Evolutionary conservation across 306 rosid genomes (phyloP).

Genomic region (Senna tora): DNA sequence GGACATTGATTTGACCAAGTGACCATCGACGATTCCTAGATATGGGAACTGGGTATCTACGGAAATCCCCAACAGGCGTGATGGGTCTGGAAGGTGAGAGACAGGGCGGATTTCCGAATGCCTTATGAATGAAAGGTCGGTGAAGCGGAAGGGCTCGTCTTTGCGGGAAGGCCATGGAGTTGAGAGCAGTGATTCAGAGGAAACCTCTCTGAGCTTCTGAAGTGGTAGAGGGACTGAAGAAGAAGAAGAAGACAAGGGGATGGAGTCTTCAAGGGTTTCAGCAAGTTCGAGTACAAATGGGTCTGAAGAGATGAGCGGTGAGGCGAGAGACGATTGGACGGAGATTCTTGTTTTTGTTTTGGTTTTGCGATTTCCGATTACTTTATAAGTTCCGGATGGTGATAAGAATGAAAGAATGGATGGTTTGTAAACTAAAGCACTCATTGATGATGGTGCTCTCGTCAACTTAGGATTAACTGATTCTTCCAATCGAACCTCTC

Average conservation of each 20-base stretch:
- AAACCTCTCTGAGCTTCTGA: slow-evolving; percentile 65
- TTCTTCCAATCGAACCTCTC: background rate
- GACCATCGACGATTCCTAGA: slow-evolving; percentile 65
- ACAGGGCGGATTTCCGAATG: slow-evolving; percentile 67
- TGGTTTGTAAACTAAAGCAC: slow-evolving; percentile 45
- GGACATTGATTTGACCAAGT: slow-evolving; percentile 29
- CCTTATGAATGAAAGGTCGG: slow-evolving; percentile 77
- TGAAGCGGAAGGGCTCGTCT: slow-evolving; percentile 92
- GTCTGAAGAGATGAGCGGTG: slow-evolving; percentile 55
- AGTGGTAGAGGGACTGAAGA: slow-evolving; percentile 50
- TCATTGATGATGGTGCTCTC: slow-evolving; percentile 42
- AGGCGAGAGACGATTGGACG: slow-evolving; percentile 43
- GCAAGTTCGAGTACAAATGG: slow-evolving; percentile 90
- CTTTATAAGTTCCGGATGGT: slow-evolving; percentile 31
- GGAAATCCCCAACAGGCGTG: background rate
- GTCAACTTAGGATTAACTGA: background rate
- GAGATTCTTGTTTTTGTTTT: slow-evolving; percentile 44
- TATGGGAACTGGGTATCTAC: slow-evolving; percentile 44
- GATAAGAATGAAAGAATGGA: slow-evolving; percentile 35
- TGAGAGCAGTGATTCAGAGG: slow-evolving; percentile 71
- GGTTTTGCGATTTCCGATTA: slow-evolving; percentile 22
- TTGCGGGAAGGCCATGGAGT: slow-evolving; percentile 90
- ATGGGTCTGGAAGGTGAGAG: slow-evolving; percentile 41
- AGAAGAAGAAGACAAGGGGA: slow-evolving; percentile 46
- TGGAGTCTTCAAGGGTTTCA: slow-evolving; percentile 80